A percentile compares a stretch with the other conserved stretches of the same genome.
These are phyloP conservation scores for Plantago elongata DNA, from an alignment of 257 asterid species.

Conservation along the genomic window DNA sequence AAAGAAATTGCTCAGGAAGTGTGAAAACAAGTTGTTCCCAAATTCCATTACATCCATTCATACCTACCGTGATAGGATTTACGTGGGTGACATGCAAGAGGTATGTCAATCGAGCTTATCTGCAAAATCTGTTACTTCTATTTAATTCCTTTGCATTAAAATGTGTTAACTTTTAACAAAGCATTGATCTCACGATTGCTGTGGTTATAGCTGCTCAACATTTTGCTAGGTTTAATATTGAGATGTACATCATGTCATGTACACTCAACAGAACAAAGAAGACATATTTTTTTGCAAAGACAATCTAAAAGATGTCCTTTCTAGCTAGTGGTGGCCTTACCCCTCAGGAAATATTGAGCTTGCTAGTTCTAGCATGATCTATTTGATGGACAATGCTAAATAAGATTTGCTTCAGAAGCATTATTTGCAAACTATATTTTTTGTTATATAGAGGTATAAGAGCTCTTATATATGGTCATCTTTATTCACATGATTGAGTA, in stretches of 20 bases:
- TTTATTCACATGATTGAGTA: not conserved
- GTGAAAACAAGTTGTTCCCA: conserved; percentile 95
- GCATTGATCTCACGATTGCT: not conserved
- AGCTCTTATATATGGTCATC: not conserved
- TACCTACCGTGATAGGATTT: conserved; percentile 93
- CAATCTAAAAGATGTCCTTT: not conserved
- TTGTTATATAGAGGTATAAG: not conserved
- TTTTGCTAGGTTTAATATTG: not conserved
- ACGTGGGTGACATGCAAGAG: conserved; percentile 99
- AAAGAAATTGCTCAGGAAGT: conserved; percentile 82
- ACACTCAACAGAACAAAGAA: not conserved
- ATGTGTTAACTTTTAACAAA: not conserved
- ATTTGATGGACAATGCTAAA: no score
- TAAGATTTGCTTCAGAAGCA: not conserved
- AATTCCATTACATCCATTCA: conserved; percentile 77
- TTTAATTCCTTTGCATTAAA: not conserved
- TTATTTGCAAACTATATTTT: not conserved
- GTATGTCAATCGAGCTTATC: conserved; percentile 34
- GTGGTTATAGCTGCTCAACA: conserved; percentile 2
- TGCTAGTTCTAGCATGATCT: no score
- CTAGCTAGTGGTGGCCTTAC: no score
- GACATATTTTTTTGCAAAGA: not conserved
- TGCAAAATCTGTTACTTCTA: not conserved
- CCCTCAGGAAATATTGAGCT: no score
- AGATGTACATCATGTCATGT: conserved; percentile 6